These are phyloP conservation scores for Xerocomus spinulosus DNA, from an alignment of 768 basidiomycete genomes.

Conservation along the genomic window DNA sequence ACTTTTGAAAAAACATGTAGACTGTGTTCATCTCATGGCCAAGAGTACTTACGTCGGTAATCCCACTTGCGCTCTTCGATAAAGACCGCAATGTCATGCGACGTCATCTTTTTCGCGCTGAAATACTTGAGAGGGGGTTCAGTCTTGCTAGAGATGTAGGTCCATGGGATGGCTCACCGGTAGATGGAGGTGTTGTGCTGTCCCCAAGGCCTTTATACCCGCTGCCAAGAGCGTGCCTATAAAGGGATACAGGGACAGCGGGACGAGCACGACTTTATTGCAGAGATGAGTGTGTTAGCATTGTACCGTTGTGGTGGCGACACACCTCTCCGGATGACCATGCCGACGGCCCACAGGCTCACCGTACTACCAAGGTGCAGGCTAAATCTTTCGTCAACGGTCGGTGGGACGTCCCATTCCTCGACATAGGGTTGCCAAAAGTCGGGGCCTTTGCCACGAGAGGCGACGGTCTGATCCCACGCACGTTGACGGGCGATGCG, in stretches of 20 bases:
- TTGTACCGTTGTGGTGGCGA: no score
- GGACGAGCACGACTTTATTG: conserved; percentile 62
- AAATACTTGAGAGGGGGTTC: conserved; percentile 87
- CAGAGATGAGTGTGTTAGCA: no score
- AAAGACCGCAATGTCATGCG: conserved; percentile 64
- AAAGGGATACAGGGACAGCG: conserved; percentile 64
- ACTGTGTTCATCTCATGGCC: no score
- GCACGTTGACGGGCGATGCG: conserved; percentile 72
- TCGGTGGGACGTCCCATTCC: conserved; percentile 67
- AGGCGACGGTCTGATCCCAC: conserved; percentile 78
- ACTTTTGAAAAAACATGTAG: no score
- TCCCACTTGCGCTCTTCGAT: conserved; percentile 90
- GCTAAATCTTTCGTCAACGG: conserved; percentile 28
- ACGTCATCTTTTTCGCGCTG: conserved; percentile 75
- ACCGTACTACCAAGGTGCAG: conserved; percentile 13
- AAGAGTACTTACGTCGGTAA: conserved; percentile 54
- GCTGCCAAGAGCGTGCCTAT: conserved; percentile 60
- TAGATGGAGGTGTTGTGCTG: conserved; percentile 62
- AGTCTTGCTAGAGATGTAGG: no score
- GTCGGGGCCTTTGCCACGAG: conserved; percentile 73
- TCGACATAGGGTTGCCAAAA: conserved; percentile 86
- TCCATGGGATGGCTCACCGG: conserved; percentile 56
- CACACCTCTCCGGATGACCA: conserved; percentile 23
- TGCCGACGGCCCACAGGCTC: conserved; percentile 11
- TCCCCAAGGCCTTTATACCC: conserved; percentile 62